Evolutionary conservation across 2,329 filamentous ascomycete species (phyloP).

Genomic region (Seiridium cupressi): DNA sequence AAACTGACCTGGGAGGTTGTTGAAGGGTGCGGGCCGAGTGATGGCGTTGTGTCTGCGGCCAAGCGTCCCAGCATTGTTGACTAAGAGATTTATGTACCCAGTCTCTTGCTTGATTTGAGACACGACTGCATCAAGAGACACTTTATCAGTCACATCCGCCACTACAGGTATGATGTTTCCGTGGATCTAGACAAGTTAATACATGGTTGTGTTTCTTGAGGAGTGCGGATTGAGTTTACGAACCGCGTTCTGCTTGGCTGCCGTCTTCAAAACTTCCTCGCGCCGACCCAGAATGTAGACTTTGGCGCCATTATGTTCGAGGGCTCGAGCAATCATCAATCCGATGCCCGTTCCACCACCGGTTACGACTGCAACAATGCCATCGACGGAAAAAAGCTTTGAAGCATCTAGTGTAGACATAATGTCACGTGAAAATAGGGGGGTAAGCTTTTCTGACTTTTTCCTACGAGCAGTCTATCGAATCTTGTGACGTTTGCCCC

Average conservation of each 20-base stretch:
- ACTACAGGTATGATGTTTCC: constrained; percentile 11
- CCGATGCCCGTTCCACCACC: constrained; percentile 15
- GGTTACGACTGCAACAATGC: constrained; percentile 14
- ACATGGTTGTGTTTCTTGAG: background rate
- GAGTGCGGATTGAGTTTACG: background rate
- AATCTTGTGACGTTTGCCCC: background rate
- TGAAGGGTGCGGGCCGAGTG: constrained; percentile 8
- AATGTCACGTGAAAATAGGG: background rate
- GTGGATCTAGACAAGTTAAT: constrained; percentile 7
- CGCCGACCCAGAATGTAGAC: constrained; percentile 15
- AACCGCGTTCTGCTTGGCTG: constrained; percentile 11
- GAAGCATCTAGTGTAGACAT: background rate
- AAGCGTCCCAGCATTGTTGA: constrained; percentile 11
- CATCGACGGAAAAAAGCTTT: constrained; percentile 8
- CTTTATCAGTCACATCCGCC: constrained; percentile 13
- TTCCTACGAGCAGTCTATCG: background rate
- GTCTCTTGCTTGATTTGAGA: constrained; percentile 9
- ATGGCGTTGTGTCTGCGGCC: background rate
- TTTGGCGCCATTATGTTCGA: constrained; percentile 14
- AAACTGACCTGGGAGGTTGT: constrained; percentile 1
- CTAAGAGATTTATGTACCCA: constrained; percentile 12
- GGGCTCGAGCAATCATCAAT: constrained; percentile 12
- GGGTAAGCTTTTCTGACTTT: background rate
- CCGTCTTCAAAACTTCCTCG: constrained; percentile 9
- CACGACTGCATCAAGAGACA: constrained; percentile 9